phyloP scores from a whole-genome alignment of 208 protist species.

The Wallacemonas rigidus region DNA sequence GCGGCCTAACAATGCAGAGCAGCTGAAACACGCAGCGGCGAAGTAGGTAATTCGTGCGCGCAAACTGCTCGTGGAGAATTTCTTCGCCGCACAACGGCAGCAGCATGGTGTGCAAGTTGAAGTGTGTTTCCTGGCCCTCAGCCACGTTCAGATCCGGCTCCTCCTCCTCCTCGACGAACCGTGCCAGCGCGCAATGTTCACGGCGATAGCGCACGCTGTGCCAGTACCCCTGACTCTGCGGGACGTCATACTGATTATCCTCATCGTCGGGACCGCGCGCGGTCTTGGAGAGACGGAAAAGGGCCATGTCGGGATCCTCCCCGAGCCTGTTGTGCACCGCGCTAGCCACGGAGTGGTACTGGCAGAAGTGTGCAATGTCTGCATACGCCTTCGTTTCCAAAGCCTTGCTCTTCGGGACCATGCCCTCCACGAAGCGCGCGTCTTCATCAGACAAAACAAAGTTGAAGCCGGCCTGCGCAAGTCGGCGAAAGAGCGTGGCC shows the following conservation, averaged over 20 bases:
- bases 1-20: conserved; percentile 72
- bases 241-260: conserved; percentile 40
- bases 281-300: conserved; percentile 84
- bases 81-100: conserved; percentile 57
- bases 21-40: conserved; percentile 79
- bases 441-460: conserved; percentile 84
- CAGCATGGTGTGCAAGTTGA: conserved; percentile 81
- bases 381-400: conserved; percentile 87
- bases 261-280: conserved; percentile 42
- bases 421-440: conserved; percentile 59
- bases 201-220: conserved; percentile 79
- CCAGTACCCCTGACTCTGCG: conserved; percentile 41
- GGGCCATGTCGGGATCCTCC: conserved; percentile 86
- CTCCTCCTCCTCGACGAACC: conserved; percentile 53
- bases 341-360: conserved; percentile 74
- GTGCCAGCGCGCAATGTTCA: conserved; percentile 60
- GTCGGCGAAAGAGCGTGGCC: conserved; percentile 72
- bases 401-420: conserved; percentile 66
- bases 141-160: conserved; percentile 64
- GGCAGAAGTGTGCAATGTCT: conserved; percentile 88
- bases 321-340: conserved; percentile 84
- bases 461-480: conserved; percentile 88
- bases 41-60: conserved; percentile 85
- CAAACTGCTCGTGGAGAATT: conserved; percentile 45
- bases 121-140: conserved; percentile 68